Percentiles rank a stretch among this genome's conserved stretches.
Conservation (phyloP, 176 grass and related monocot genomes). For the Carex littledalei region DNA sequence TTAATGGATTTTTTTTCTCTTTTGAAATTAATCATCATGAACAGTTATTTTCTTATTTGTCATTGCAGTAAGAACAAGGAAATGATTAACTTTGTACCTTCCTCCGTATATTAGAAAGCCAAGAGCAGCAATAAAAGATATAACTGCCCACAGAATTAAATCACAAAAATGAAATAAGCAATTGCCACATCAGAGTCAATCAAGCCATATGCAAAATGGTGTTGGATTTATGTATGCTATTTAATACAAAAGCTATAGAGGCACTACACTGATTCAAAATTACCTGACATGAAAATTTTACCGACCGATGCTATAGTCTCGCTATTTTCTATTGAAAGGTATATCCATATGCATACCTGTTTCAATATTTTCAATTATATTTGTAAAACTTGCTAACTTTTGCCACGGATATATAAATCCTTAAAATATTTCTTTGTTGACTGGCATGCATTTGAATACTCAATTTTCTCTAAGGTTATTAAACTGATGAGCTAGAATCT, state of each 20-base stretch:
- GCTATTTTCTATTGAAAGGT: conserved; percentile 54
- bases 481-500: neutral
- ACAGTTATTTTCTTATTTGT: neutral
- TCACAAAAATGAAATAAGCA: conserved; percentile 16
- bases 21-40: neutral
- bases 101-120: conserved; percentile 81
- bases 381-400: neutral
- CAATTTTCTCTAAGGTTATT: neutral
- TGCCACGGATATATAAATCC: neutral
- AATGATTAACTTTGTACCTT: conserved; percentile 42
- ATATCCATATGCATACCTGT: conserved; percentile 81
- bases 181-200: neutral
- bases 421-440: neutral
- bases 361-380: neutral
- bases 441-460: neutral
- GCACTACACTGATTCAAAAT: neutral
- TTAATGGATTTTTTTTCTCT: neutral
- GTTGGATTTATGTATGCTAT: neutral
- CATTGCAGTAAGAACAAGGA: neutral
- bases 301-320: conserved; percentile 41
- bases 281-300: conserved; percentile 84
- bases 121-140: conserved; percentile 68
- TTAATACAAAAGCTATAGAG: conserved; percentile 1
- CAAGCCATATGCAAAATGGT: neutral
- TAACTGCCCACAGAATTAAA: conserved; percentile 39